phyloP scores from a whole-genome alignment of 148 eudicot species.

The Fagopyrum esculentum region DNA sequence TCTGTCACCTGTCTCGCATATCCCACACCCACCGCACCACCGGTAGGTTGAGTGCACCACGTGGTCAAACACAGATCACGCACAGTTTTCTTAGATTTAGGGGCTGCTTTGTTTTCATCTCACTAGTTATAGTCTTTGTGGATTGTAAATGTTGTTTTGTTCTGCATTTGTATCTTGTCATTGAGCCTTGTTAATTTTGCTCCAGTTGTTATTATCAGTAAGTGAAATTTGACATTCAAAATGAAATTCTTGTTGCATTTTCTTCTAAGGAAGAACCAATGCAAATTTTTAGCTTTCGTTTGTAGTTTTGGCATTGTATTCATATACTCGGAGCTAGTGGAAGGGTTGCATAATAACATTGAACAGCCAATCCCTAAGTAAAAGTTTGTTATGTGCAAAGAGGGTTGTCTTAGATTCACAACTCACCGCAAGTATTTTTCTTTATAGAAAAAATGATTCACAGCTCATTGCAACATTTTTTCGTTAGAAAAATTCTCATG shows the following conservation, averaged over 20 bases:
- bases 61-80: too few relatives aligned
- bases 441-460: not conserved
- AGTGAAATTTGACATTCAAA: too few relatives aligned
- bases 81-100: too few relatives aligned
- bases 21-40: too few relatives aligned
- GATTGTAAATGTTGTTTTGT: too few relatives aligned
- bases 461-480: not conserved
- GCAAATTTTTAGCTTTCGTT: not conserved
- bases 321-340: not conserved
- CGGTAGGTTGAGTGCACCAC: too few relatives aligned
- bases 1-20: too few relatives aligned
- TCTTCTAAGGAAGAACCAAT: not conserved
- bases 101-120: too few relatives aligned
- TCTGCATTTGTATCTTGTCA: too few relatives aligned
- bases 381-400: not conserved
- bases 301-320: not conserved
- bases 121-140: too few relatives aligned
- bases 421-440: not conserved
- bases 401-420: not conserved
- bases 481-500: not conserved
- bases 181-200: too few relatives aligned
- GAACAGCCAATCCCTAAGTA: not conserved
- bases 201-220: too few relatives aligned
- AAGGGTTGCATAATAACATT: not conserved
- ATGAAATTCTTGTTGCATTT: not conserved